Base-by-base conservation (phyloP, 129 eudicot genomes). In the Flaveria robusta region DNA sequence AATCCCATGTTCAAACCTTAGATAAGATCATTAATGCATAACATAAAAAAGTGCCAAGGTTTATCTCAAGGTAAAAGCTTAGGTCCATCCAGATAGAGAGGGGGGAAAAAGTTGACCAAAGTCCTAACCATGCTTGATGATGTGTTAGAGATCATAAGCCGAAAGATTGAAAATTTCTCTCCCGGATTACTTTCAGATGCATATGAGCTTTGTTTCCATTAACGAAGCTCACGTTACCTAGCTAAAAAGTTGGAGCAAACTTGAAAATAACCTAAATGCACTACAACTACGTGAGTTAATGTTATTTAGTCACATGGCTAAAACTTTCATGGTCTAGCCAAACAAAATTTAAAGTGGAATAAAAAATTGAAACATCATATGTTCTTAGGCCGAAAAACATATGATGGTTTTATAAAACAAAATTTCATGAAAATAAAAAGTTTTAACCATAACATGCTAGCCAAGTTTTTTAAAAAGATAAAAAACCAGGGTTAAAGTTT, bases 71-170 rank as follows among this genome's bases (percentile, higher is more conserved):
- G 49, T 22, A 78, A 45, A 12, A 62, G 27, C 6, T 7, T n/a
- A 47, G 19, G 7, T 19, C 13, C 54, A 49, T 43, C 11, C 9
- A 43, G 49, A 43, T 43, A 43, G 47, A 58, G 72, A 47, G 64
- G 26, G 76, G 47, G 60, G 54, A 71, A 74, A 77, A 84, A 66
- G 82, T 68, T 67, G 85, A 85, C 97, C 95, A 71, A 52, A 88
- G 95, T 88, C 94, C 92, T 88, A 87, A 91, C 97, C 95, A 91
- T 91, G 97, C 95, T 91, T 85, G 90, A n/a, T n/a, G n/a, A 82
- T 83, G 87, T 78, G 85, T 86, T 78, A 82, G 77, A 82, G 86
- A 79, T 83, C 77, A 84, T 83, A 74, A 83, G 85, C 87, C 74
- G 59, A 84, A 83, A 85, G 92, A 81, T 67, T 78, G 82, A 88